A percentile compares a stretch with the other conserved stretches of the same genome.
phyloP scores from a whole-genome alignment of 495 filamentous ascomycete species.

The Viridothelium virens region DNA sequence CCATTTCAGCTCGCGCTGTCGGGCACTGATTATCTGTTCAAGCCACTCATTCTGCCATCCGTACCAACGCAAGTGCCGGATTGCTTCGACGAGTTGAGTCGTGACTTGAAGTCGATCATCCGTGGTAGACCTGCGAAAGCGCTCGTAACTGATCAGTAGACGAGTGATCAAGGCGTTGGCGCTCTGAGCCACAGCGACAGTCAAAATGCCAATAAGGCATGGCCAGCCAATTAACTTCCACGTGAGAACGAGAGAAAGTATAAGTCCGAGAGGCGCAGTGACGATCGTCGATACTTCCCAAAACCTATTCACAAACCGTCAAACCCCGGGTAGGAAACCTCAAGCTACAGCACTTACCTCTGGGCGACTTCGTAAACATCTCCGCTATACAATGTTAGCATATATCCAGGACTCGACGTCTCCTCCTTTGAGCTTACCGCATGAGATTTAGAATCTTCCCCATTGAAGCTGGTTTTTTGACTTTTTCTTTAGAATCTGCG shows the following conservation, averaged over 20 bases:
- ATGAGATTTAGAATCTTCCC: slow-evolving; percentile 80
- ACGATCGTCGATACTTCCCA: slow-evolving; percentile 70
- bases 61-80: slow-evolving; percentile 81
- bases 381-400: slow-evolving; percentile 31
- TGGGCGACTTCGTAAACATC: slow-evolving; percentile 82
- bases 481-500: slow-evolving; percentile 23
- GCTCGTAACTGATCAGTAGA: slow-evolving; percentile 53
- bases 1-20: slow-evolving; percentile 58
- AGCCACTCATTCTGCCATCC: slow-evolving; percentile 81
- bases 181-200: slow-evolving; percentile 55
- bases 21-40: slow-evolving; percentile 58
- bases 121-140: slow-evolving; percentile 55
- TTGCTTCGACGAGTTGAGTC: slow-evolving; percentile 73
- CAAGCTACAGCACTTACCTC: slow-evolving; percentile 24
- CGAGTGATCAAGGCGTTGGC: slow-evolving; percentile 58
- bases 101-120: slow-evolving; percentile 66
- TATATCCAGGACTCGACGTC: neutral
- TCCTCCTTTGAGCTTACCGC: slow-evolving; percentile 32
- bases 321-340: neutral
- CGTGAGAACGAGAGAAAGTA: slow-evolving; percentile 60
- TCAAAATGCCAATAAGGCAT: slow-evolving; percentile 62
- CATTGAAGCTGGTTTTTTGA: slow-evolving; percentile 59
- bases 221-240: slow-evolving; percentile 71
- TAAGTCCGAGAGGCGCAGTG: slow-evolving; percentile 56
- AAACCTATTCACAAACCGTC: slow-evolving; percentile 40